A percentile compares a stretch with the other conserved stretches of the same genome.
These are phyloP conservation scores for Saccharum officinarum DNA, from an alignment of 176 grass and related monocot species.

Conservation along the genomic window DNA sequence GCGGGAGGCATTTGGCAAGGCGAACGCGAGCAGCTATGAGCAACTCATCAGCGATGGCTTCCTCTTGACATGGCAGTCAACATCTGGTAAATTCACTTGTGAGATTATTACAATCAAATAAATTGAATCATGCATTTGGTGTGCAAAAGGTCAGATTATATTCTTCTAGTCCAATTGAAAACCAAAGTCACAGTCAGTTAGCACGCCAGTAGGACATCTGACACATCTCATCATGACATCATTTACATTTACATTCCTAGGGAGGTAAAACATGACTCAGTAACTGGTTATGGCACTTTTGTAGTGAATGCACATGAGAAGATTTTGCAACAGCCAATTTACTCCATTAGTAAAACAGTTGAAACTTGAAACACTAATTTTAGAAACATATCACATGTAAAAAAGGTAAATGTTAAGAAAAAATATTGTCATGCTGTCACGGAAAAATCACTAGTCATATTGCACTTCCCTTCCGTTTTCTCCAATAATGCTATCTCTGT, in stretches of 20 bases:
- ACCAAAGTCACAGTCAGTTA: background rate
- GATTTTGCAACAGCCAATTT: background rate
- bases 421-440: background rate
- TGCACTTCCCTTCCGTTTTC: background rate
- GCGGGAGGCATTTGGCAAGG: background rate
- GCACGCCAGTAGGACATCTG: background rate
- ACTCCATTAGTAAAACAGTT: background rate
- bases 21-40: background rate
- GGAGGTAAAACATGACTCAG: background rate
- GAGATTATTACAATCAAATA: conserved; percentile 2
- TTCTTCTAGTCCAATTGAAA: background rate
- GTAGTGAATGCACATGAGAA: background rate
- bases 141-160: background rate
- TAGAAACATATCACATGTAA: background rate
- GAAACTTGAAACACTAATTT: background rate
- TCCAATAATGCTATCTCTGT: background rate
- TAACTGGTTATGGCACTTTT: background rate
- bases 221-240: background rate
- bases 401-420: background rate
- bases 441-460: background rate
- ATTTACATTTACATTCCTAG: background rate
- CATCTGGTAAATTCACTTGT: background rate
- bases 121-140: background rate
- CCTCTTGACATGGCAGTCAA: conserved; percentile 25
- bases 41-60: conserved; percentile 37